Conservation (phyloP, 371 early-diverging fungal genomes). For the Nosema muscidifuracis region DNA sequence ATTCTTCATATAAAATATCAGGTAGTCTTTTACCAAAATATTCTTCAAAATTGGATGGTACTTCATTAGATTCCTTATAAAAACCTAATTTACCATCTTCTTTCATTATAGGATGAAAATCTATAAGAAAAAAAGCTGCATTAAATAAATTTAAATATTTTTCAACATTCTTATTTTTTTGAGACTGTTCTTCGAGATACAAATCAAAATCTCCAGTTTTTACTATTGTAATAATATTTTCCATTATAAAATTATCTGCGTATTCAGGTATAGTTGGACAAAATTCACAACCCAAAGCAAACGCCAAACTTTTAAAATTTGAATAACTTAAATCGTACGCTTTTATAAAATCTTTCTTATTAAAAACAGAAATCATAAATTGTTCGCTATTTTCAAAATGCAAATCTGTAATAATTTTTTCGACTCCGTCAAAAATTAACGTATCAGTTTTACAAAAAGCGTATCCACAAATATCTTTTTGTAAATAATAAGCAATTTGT, state of each 20-base stretch:
- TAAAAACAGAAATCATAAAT: constrained; percentile 5
- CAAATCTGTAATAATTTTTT: constrained; percentile 44
- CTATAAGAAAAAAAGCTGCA: constrained; percentile 21
- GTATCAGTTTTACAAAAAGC: constrained; percentile 56
- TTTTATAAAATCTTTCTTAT: constrained; percentile 17
- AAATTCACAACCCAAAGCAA: constrained; percentile 58
- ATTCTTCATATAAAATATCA: constrained; percentile 24
- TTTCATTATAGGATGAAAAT: constrained; percentile 56
- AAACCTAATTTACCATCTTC: constrained; percentile 40
- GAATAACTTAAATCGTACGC: background rate
- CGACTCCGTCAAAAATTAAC: constrained; percentile 47
- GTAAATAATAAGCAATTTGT: constrained; percentile 57
- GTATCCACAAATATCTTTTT: constrained; percentile 41
- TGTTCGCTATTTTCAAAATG: background rate
- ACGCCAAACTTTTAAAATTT: constrained; percentile 14
- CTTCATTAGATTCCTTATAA: constrained; percentile 8
- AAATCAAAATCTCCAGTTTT: constrained; percentile 9
- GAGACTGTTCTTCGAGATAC: background rate
- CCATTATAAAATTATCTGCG: constrained; percentile 41
- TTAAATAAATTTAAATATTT: constrained; percentile 34
- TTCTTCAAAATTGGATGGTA: constrained; percentile 37
- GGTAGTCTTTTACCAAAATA: constrained; percentile 49
- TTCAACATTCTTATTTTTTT: background rate
- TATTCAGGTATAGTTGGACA: constrained; percentile 56
- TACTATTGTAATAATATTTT: constrained; percentile 10